A percentile compares a stretch with the other conserved stretches of the same genome.
phyloP scores from a whole-genome alignment of 2,329 filamentous ascomycete species.

The Diaporthe caulivora region DNA sequence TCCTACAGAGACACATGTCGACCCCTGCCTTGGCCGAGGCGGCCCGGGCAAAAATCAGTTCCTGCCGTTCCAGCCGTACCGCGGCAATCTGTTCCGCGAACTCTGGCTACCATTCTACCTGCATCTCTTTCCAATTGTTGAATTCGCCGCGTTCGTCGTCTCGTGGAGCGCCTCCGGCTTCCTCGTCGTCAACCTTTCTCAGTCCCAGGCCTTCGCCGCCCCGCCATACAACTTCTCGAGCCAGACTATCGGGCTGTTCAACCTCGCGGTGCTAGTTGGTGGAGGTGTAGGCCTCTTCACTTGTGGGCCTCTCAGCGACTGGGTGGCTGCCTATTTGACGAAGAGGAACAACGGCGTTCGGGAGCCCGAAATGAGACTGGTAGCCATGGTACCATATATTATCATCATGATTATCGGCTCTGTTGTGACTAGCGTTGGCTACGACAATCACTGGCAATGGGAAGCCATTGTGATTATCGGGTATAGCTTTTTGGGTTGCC shows the following conservation, averaged over 20 bases:
- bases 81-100: conserved; percentile 62
- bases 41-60: conserved; percentile 68
- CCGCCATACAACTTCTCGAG: conserved; percentile 59
- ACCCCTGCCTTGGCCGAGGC: conserved; percentile 68
- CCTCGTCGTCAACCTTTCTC: conserved; percentile 70
- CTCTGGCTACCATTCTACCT: conserved; percentile 74
- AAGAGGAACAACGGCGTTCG: conserved; percentile 58
- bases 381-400: conserved; percentile 59
- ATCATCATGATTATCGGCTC: conserved; percentile 59
- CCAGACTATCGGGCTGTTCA: conserved; percentile 59
- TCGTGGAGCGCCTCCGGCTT: conserved; percentile 61
- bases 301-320: conserved; percentile 59
- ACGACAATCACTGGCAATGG: conserved; percentile 62
- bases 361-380: conserved; percentile 62
- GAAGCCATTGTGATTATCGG: conserved; percentile 61
- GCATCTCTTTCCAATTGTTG: conserved; percentile 72
- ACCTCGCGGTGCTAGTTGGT: conserved; percentile 59
- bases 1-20: conserved; percentile 52
- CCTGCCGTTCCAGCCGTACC: conserved; percentile 61
- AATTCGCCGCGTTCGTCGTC: conserved; percentile 72
- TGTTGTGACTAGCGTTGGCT: conserved; percentile 59
- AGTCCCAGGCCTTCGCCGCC: conserved; percentile 56
- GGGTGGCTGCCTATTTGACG: conserved; percentile 54
- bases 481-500: conserved; percentile 52
- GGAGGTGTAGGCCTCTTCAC: conserved; percentile 55